Conservation (phyloP, 148 eudicot species). For the Heliamphora exappendiculata region DNA sequence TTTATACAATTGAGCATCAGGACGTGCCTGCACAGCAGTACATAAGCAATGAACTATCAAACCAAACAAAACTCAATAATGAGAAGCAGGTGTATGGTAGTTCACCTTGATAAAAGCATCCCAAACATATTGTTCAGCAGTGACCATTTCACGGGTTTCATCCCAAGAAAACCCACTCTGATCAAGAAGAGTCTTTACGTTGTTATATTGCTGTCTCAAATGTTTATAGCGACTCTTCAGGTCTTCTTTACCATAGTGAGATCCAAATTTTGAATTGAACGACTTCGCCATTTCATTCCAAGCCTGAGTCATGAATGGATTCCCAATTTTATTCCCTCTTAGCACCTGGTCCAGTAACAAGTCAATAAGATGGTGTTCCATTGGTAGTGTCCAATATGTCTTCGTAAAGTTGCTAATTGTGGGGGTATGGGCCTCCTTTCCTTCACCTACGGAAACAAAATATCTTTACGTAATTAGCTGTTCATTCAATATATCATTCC, state of each 20-base stretch:
- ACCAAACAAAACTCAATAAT: background rate
- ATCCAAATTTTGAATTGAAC: constrained; percentile 12
- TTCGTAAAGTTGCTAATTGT: background rate
- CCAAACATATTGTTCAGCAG: constrained; percentile 11
- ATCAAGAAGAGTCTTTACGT: constrained; percentile 4
- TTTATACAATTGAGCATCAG: constrained; percentile 10
- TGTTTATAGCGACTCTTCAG: constrained; percentile 10
- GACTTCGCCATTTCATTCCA: constrained; percentile 8
- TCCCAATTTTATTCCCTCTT: constrained; percentile 11
- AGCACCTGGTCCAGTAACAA: constrained; percentile 13
- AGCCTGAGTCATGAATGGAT: constrained; percentile 4
- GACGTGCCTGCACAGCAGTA: constrained; percentile 5
- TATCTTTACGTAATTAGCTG: background rate
- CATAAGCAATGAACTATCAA: constrained; percentile 3
- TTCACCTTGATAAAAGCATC: constrained; percentile 8
- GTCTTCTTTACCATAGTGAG: constrained; percentile 3
- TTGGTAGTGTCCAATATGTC: constrained; percentile 8
- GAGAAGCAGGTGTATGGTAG: background rate
- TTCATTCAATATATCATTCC: background rate
- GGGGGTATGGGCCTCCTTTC: constrained; percentile 1
- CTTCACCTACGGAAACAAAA: background rate
- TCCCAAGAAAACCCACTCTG: constrained; percentile 11
- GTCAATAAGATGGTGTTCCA: constrained; percentile 7
- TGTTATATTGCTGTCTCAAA: constrained; percentile 11
- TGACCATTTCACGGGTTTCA: constrained; percentile 13